Conservation (phyloP, 2,329 filamentous ascomycete genomes). For the Lecanicillium sp. region DNA sequence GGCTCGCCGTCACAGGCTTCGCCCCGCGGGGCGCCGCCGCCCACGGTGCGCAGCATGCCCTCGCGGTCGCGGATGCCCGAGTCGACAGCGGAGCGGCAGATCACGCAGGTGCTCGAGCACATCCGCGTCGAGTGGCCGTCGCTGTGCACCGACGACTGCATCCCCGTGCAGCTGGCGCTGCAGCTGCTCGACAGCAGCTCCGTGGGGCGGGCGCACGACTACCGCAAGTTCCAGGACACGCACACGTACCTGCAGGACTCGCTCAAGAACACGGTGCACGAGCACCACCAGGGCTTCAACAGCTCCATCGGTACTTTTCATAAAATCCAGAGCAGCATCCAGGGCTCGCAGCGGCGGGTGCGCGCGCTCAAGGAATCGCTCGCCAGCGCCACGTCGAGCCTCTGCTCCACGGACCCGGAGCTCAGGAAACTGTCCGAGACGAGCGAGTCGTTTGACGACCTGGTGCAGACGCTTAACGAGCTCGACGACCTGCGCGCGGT, state of each 20-base stretch:
- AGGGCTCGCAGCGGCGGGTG: constrained; percentile 79
- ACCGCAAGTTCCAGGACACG: constrained; percentile 75
- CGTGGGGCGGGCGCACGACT: constrained; percentile 83
- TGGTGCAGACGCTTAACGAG: constrained; percentile 75
- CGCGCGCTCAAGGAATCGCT: constrained; percentile 79
- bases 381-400: constrained; percentile 68
- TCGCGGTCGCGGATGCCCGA: constrained; percentile 33
- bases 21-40: constrained; percentile 25
- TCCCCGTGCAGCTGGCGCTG: constrained; percentile 90
- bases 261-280: constrained; percentile 91
- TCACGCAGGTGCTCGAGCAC: constrained; percentile 64
- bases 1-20: constrained; percentile 30
- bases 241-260: constrained; percentile 88
- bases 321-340: constrained; percentile 93
- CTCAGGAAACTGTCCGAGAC: constrained; percentile 82
- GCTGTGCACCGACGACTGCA: constrained; percentile 81
- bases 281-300: constrained; percentile 98
- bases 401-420: constrained; percentile 83
- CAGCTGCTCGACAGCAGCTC: constrained; percentile 93
- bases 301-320: constrained; percentile 98
- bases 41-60: constrained; percentile 28
- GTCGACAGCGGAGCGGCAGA: constrained; percentile 50
- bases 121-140: constrained; percentile 88
- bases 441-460: constrained; percentile 84
- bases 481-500: constrained; percentile 84